A percentile compares a stretch with the other conserved stretches of the same genome.
Conservation (phyloP, 1,284 basidiomycete genomes). For the Sanghuangporus baumii region DNA sequence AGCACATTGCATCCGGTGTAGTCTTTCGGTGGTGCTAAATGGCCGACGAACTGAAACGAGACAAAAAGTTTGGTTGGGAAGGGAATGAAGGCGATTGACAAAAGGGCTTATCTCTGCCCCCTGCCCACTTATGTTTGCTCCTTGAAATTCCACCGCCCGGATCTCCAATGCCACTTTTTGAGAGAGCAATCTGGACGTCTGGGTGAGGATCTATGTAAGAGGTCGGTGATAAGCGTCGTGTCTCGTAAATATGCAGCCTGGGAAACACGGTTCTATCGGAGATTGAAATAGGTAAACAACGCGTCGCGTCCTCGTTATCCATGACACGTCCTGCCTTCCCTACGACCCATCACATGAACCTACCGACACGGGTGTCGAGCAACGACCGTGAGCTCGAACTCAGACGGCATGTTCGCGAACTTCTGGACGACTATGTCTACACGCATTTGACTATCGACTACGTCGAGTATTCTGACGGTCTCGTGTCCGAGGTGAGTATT, state of each 20-base stretch:
- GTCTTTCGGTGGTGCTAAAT: too few relatives aligned
- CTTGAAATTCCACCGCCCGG: too few relatives aligned
- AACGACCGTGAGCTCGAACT: constrained; percentile 26
- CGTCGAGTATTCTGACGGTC: constrained; percentile 44
- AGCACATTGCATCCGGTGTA: too few relatives aligned
- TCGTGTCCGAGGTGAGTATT: constrained; percentile 40
- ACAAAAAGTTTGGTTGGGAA: too few relatives aligned
- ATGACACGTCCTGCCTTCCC: not conserved
- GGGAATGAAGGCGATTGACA: too few relatives aligned
- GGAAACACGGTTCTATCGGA: not conserved
- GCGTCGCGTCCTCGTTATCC: not conserved
- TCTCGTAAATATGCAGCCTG: too few relatives aligned
- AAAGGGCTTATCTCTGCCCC: too few relatives aligned
- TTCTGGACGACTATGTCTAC: constrained; percentile 48
- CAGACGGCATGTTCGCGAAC: constrained; percentile 43
- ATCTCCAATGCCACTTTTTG: too few relatives aligned
- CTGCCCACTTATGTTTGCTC: too few relatives aligned
- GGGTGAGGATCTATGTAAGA: not conserved
- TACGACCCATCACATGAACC: not conserved
- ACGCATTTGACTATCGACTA: constrained; percentile 52
- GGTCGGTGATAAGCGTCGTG: not conserved
- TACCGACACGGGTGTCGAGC: not conserved
- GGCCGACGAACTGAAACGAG: too few relatives aligned
- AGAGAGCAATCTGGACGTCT: not conserved
- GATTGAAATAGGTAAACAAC: not conserved